A percentile compares a stretch with the other conserved stretches of the same genome.
Conservation (phyloP, 2,329 filamentous ascomycete genomes). For the Gnomoniopsis sp. region DNA sequence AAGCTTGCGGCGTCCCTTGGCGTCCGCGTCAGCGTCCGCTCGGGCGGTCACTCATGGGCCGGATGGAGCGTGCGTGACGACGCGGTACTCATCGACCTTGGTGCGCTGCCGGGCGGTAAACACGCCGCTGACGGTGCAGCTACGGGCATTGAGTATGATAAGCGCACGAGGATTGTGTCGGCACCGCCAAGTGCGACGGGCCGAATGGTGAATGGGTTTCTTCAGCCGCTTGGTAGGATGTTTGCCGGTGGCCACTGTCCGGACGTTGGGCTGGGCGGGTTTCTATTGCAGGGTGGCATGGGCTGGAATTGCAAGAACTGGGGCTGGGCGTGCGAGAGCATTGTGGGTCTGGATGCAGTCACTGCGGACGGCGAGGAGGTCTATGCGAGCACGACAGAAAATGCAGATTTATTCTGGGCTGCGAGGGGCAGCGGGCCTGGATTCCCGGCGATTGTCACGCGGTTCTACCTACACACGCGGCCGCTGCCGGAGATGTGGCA, state of each 20-base stretch:
- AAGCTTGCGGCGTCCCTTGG: slow-evolving; percentile 31
- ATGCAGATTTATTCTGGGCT: slow-evolving; percentile 46
- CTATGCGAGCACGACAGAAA: slow-evolving; percentile 33
- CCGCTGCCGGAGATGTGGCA: slow-evolving; percentile 30
- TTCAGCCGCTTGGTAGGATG: slow-evolving; percentile 37
- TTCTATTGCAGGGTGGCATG: slow-evolving; percentile 54
- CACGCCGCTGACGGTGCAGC: slow-evolving; percentile 1
- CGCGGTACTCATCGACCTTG: slow-evolving; percentile 39
- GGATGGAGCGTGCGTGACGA: slow-evolving; percentile 44
- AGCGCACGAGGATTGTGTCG: slow-evolving; percentile 32
- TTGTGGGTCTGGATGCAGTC: slow-evolving; percentile 44
- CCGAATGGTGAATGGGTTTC: slow-evolving; percentile 35
- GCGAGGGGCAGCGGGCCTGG: slow-evolving; percentile 45
- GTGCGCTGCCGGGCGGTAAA: slow-evolving; percentile 21
- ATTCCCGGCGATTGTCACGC: slow-evolving; percentile 50
- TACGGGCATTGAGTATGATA: slow-evolving; percentile 34
- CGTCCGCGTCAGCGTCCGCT: slow-evolving; percentile 38
- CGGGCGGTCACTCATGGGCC: slow-evolving; percentile 45
- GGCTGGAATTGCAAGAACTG: slow-evolving; percentile 56
- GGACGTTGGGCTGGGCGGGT: slow-evolving; percentile 54
- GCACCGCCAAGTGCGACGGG: slow-evolving; percentile 48
- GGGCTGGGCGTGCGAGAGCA: slow-evolving; percentile 51
- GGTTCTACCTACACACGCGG: slow-evolving; percentile 43
- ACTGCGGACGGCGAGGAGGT: slow-evolving; percentile 39
- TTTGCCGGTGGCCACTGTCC: slow-evolving; percentile 55